Percentiles rank a stretch among this genome's conserved stretches.
phyloP scores from a whole-genome alignment of 2,329 filamentous ascomycete species.

The Macrophomina tecta region DNA sequence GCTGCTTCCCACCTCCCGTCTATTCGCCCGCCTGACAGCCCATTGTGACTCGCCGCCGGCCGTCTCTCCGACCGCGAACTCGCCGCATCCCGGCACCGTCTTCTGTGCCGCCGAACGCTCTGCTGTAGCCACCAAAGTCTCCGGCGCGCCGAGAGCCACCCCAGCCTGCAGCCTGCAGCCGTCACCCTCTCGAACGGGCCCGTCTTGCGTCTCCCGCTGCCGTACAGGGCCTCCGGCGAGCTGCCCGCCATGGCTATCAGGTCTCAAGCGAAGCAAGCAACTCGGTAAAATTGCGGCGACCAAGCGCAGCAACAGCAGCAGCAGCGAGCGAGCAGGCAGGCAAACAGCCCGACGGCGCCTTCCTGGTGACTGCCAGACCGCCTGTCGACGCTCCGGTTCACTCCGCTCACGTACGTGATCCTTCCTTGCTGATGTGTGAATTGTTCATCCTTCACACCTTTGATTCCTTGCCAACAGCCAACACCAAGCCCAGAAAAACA shows the following conservation, averaged over 20 bases:
- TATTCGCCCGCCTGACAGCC: slow-evolving; percentile 16
- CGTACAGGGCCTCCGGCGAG: neutral
- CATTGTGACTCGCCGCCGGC: slow-evolving; percentile 8
- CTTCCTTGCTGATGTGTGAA: slow-evolving; percentile 16
- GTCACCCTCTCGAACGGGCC: neutral
- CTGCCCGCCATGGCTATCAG: neutral
- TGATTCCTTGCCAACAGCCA: neutral
- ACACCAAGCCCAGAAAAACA: neutral
- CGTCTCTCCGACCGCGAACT: neutral
- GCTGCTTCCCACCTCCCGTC: slow-evolving; percentile 4
- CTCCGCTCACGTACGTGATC: neutral
- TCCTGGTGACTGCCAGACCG: neutral
- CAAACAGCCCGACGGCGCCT: neutral
- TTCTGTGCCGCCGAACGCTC: neutral
- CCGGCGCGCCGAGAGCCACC: neutral
- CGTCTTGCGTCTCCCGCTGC: slow-evolving; percentile 2
- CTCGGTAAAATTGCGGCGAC: neutral
- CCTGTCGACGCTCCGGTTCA: neutral
- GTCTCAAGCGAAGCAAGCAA: neutral
- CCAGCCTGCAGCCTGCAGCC: neutral
- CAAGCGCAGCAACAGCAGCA: neutral
- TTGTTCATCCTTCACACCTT: neutral
- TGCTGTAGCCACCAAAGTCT: neutral
- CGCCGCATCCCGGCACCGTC: neutral
- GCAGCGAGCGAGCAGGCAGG: neutral